A percentile compares a stretch with the other conserved stretches of the same genome.
Conservation (phyloP, 176 grass and related monocot genomes). For the Sorghum bicolor region DNA sequence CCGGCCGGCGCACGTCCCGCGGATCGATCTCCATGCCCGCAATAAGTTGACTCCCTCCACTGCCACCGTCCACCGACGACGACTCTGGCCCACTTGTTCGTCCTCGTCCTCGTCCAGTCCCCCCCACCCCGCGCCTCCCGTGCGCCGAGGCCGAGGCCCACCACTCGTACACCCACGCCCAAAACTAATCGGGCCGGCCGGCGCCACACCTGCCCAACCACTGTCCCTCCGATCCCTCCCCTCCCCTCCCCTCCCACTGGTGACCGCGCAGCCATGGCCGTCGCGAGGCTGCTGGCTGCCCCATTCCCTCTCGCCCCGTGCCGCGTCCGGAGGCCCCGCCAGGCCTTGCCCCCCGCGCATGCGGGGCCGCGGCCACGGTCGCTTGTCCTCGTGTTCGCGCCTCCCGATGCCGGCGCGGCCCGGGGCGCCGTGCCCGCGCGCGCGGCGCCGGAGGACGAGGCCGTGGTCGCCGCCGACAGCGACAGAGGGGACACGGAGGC, state of each 20-base stretch:
- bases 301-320: not conserved
- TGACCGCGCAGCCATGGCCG: conserved; percentile 9
- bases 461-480: not conserved
- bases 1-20: not conserved
- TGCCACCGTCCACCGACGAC: not conserved
- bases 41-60: not conserved
- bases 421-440: not conserved
- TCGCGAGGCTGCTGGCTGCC: conserved; percentile 39
- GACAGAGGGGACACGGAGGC: not conserved
- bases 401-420: not conserved
- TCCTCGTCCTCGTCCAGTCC: not conserved
- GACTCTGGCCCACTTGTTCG: not conserved
- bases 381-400: conserved; percentile 21
- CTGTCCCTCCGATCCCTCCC: too few species aligned
- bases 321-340: not conserved
- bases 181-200: not conserved
- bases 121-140: not conserved
- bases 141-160: not conserved
- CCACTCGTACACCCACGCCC: not conserved
- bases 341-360: not conserved
- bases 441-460: conserved; percentile 16
- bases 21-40: not conserved
- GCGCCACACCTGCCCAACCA: too few species aligned
- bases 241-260: too few species aligned
- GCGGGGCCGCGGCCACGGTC: not conserved